Evolutionary conservation across 2,329 filamentous ascomycete species (phyloP), one percentile per base, ranked within the genome.

Genomic region (Ophiocordyceps australis): DNA sequence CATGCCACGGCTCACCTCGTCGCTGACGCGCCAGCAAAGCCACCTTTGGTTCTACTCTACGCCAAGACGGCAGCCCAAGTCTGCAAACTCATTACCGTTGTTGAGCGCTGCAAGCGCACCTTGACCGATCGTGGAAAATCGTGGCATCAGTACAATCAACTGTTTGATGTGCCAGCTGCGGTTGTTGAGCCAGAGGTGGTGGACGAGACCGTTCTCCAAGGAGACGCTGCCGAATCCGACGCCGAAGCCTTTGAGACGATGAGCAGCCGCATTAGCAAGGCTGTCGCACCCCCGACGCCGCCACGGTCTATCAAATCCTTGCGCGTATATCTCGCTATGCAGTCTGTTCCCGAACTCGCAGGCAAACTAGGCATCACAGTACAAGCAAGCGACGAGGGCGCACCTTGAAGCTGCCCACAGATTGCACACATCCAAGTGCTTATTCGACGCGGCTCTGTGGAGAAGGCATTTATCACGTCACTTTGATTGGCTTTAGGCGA

Each of bases 61-160:
- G 60, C 63, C 17, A 57, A 58, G 13, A 50, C 59, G 1, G 32
- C 43, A 8, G n/a, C n/a, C n/a, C 60, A 68, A 4, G 59, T 65
- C 2, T 59, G 57, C 46, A 83, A 82, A 46, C 54, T 80, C 38
- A 65, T 80, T 37, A 74, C 65, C 4, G 62, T 81, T 23, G 59
- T 61, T 23, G 76, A 82, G 46, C 70, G 77, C 20, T 60, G 59
- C 29, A 74, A 75, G 44, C 52, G 62, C 20, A 52, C 68, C 24
- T 47, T 76, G 27, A 49, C 39, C 17, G 54, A 57, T 26, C 46
- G 52, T 21, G 55, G 54, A 4, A 53, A 50, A 31, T 35, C 49
- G 24, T 69, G 60, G 57, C 65, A 50, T 30, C 66, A 68, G 42
- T 71, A 67, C 43, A 71, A 71, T 32, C 52, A 60, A 27, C 46